A percentile compares a stretch with the other conserved stretches of the same genome.
Conservation (phyloP, 1,139 yeast species). For the Pichia sp. region DNA sequence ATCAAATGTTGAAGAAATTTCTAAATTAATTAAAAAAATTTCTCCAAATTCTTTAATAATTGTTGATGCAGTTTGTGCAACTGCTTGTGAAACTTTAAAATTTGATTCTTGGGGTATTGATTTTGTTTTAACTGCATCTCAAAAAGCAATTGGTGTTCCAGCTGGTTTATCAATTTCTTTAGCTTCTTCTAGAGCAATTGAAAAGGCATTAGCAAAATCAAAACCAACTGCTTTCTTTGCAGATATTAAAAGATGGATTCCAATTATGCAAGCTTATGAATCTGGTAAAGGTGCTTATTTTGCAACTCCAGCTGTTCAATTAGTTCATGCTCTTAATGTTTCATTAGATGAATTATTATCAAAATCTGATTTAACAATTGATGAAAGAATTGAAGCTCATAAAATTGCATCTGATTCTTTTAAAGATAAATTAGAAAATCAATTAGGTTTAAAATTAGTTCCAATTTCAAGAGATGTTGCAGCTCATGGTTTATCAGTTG, state of each 20-base stretch:
- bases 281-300: conserved; percentile 77
- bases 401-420: conserved; percentile 55
- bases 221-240: conserved; percentile 61
- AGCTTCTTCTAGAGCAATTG: conserved; percentile 71
- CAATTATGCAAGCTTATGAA: conserved; percentile 85
- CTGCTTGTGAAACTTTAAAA: conserved; percentile 80
- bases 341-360: conserved; percentile 69
- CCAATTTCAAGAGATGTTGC: conserved; percentile 54
- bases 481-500: conserved; percentile 86
- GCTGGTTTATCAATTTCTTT: conserved; percentile 80
- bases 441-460: conserved; percentile 62
- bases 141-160: conserved; percentile 93
- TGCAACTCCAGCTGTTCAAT: conserved; percentile 91
- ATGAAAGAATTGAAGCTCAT: conserved; percentile 59
- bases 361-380: conserved; percentile 39
- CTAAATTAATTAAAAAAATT: conserved; percentile 52
- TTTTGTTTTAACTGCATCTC: conserved; percentile 85
- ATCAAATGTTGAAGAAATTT: conserved; percentile 59
- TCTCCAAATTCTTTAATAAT: conserved; percentile 78
- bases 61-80: conserved; percentile 93
- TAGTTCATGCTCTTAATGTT: conserved; percentile 72
- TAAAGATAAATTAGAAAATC: conserved; percentile 45
- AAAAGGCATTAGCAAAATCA: conserved; percentile 49
- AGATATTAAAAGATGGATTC: conserved; percentile 79
- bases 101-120: conserved; percentile 91